A percentile compares a stretch with the other conserved stretches of the same genome.
These are phyloP conservation scores for Desmodesmus armatus DNA, from an alignment of 139 green algal genomes.

Conservation along the genomic window DNA sequence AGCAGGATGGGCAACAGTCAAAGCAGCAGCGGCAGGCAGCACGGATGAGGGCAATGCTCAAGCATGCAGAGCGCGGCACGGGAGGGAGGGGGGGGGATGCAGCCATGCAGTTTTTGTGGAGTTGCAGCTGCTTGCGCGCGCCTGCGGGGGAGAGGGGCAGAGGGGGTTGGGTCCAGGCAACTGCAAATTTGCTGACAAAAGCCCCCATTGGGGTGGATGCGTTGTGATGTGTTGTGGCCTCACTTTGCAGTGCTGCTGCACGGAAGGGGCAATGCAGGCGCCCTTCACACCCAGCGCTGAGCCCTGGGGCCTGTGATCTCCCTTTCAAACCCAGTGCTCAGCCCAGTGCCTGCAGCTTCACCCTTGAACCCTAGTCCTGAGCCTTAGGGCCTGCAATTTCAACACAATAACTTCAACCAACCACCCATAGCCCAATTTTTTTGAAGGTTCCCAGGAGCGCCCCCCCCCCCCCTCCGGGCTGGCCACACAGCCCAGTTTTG, in stretches of 20 bases:
- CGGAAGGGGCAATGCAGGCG: background rate
- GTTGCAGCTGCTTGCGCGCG: no score
- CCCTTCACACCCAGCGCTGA: background rate
- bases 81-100: no score
- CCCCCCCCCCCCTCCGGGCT: no score
- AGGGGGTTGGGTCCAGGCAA: no score
- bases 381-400: background rate
- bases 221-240: no score
- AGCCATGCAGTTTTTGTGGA: no score
- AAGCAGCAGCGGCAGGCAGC: background rate
- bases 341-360: background rate
- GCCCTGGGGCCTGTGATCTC: no score
- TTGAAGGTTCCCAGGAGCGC: background rate
- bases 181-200: no score
- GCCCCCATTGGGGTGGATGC: no score
- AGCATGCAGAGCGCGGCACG: background rate
- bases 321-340: no score
- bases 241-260: background rate
- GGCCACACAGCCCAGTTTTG: no score
- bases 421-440: background rate
- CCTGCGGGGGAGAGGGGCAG: no score
- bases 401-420: background rate
- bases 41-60: background rate
- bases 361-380: background rate
- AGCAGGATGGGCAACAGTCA: background rate